Percentiles rank a stretch among this genome's conserved stretches.
Evolutionary conservation across 2,329 filamentous ascomycete genomes (phyloP).

Genomic region (Diaporthe sp.): DNA sequence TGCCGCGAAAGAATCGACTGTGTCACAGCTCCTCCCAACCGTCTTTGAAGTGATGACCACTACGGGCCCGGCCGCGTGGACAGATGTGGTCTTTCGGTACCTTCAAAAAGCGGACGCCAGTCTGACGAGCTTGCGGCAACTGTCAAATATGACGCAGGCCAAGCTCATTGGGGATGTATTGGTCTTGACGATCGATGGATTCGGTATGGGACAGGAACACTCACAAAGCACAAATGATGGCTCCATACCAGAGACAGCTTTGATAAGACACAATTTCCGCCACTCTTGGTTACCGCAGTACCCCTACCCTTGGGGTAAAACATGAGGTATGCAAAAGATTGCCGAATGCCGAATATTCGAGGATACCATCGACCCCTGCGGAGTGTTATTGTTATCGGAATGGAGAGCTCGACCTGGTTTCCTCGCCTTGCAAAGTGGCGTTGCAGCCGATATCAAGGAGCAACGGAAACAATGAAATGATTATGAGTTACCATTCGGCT

Average conservation of each 20-base stretch:
- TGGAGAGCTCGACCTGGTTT: background rate
- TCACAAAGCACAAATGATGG: conserved; percentile 29
- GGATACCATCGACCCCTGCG: background rate
- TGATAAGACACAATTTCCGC: conserved; percentile 34
- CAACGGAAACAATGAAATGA: background rate
- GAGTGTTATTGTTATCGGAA: background rate
- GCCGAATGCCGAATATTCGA: background rate
- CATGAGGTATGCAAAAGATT: background rate
- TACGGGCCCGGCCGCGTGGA: conserved; percentile 35
- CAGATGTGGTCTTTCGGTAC: conserved; percentile 27
- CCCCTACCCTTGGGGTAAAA: background rate
- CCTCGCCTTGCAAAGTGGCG: background rate
- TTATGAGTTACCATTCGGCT: too few species aligned
- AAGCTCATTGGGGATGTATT: conserved; percentile 38
- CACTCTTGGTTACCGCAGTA: conserved; percentile 32
- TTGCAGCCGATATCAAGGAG: background rate
- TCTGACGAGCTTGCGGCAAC: conserved; percentile 30
- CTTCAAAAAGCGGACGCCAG: background rate
- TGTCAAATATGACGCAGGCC: conserved; percentile 35
- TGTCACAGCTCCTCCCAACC: background rate
- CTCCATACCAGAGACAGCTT: background rate
- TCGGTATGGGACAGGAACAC: conserved; percentile 36
- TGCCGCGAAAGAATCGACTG: background rate
- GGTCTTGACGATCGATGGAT: conserved; percentile 38
- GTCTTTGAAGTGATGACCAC: conserved; percentile 28